Evolutionary conservation across 495 filamentous ascomycete genomes (phyloP).

Genomic region (Hypoxylon intermedium): DNA sequence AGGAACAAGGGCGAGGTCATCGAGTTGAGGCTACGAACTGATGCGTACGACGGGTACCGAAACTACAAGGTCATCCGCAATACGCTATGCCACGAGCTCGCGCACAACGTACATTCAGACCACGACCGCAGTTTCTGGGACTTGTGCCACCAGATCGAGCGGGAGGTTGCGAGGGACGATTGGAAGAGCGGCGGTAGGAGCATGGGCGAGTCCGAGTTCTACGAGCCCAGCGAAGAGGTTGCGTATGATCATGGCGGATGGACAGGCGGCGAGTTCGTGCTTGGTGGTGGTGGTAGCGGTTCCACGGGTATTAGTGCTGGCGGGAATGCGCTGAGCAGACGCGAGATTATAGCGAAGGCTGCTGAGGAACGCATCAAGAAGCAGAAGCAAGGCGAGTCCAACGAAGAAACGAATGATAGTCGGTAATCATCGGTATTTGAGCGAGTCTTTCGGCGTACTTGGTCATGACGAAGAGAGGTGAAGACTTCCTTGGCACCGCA

Average conservation of each 20-base stretch:
- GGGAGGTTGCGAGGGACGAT: conserved; percentile 80
- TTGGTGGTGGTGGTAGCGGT: conserved; percentile 64
- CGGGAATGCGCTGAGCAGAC: conserved; percentile 51
- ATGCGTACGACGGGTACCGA: conserved; percentile 91
- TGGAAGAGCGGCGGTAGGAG: conserved; percentile 72
- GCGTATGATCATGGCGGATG: conserved; percentile 81
- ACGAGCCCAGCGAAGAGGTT: conserved; percentile 64
- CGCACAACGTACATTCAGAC: conserved; percentile 84
- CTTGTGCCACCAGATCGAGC: conserved; percentile 82
- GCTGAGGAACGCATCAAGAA: conserved; percentile 75
- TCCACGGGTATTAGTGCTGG: conserved; percentile 11
- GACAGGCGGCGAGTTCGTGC: conserved; percentile 85
- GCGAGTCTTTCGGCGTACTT: not conserved
- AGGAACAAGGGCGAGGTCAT: conserved; percentile 89
- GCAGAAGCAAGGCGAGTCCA: conserved; percentile 52
- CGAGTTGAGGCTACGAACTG: conserved; percentile 86
- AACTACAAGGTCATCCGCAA: conserved; percentile 90
- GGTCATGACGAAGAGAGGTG: too few species aligned
- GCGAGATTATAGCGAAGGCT: conserved; percentile 77
- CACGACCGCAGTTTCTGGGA: conserved; percentile 92
- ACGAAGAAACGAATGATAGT: conserved; percentile 20
- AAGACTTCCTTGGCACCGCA: too few species aligned
- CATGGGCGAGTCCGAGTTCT: conserved; percentile 72
- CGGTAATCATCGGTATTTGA: not conserved
- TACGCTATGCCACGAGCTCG: conserved; percentile 93